phyloP scores from a whole-genome alignment of 345 rosid species.

The Lenwebbia sp. region DNA sequence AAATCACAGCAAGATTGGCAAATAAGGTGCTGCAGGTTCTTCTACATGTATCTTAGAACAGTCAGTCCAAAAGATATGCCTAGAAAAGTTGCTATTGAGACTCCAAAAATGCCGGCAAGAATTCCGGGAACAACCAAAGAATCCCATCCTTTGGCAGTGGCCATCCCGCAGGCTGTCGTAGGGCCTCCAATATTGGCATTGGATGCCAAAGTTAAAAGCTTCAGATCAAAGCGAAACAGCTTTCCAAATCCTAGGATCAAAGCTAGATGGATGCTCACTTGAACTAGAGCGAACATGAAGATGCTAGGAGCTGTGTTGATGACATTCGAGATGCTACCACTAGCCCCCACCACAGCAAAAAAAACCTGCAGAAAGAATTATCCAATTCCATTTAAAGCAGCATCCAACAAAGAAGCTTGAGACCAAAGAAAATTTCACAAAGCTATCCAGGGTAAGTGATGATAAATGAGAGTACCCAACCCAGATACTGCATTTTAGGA shows the following conservation, averaged over 20 bases:
- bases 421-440: background rate
- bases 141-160: constrained; percentile 77
- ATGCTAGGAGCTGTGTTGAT: constrained; percentile 81
- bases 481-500: background rate
- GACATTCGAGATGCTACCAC: constrained; percentile 73
- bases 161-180: constrained; percentile 95
- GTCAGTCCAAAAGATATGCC: constrained; percentile 50
- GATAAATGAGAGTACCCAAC: background rate
- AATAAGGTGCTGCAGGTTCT: background rate
- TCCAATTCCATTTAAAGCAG: background rate
- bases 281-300: constrained; percentile 70
- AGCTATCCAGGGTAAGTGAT: background rate
- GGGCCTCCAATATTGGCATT: constrained; percentile 95
- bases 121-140: constrained; percentile 64
- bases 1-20: background rate
- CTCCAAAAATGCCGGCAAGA: constrained; percentile 73
- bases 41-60: constrained; percentile 41
- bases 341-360: constrained; percentile 83
- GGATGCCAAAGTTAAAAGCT: constrained; percentile 67
- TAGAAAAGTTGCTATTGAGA: constrained; percentile 68
- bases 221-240: constrained; percentile 48
- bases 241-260: constrained; percentile 72
- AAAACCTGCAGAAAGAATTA: constrained; percentile 39
- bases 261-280: constrained; percentile 62
- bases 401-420: background rate